phyloP scores from a whole-genome alignment of 139 green algal species.

The Closterium sp. region DNA sequence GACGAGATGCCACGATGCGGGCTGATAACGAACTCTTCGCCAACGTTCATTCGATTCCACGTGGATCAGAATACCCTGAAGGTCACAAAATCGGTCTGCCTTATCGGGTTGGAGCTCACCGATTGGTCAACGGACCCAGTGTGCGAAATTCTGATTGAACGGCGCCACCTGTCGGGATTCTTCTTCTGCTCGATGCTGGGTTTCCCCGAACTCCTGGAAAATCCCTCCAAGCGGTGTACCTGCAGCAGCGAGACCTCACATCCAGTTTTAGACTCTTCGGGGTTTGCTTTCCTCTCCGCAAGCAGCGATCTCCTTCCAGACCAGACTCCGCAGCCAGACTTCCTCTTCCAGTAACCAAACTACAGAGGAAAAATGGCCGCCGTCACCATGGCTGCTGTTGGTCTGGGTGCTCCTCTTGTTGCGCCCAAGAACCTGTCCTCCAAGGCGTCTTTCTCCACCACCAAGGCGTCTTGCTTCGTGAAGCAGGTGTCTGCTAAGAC shows the following conservation, averaged over 20 bases:
- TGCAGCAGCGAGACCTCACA: not conserved
- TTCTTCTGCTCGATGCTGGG: not conserved
- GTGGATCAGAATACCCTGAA: not conserved
- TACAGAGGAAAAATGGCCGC: slow-evolving; percentile 7
- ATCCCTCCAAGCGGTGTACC: not conserved
- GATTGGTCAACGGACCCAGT: not conserved
- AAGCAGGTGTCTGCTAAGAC: slow-evolving; percentile 33
- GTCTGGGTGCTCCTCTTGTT: slow-evolving; percentile 3
- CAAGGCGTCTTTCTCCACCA: slow-evolving; percentile 27
- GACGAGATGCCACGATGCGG: not conserved
- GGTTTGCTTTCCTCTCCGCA: not conserved
- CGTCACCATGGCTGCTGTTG: slow-evolving; percentile 18
- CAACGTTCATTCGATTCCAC: not conserved
- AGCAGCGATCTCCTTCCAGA: not conserved
- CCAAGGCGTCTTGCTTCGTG: slow-evolving; percentile 28
- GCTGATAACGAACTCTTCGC: not conserved
- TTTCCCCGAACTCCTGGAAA: not conserved
- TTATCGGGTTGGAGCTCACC: not conserved
- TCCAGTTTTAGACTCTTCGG: not conserved
- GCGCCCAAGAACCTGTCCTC: slow-evolving; percentile 72
- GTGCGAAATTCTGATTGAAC: not conserved
- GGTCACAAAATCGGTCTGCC: not conserved
- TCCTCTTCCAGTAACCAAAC: not conserved
- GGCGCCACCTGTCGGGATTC: not conserved
- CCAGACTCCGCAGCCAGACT: not conserved